Evolutionary conservation across 208 protist species (phyloP).

Genomic region (Crithidia acanthocephali): DNA sequence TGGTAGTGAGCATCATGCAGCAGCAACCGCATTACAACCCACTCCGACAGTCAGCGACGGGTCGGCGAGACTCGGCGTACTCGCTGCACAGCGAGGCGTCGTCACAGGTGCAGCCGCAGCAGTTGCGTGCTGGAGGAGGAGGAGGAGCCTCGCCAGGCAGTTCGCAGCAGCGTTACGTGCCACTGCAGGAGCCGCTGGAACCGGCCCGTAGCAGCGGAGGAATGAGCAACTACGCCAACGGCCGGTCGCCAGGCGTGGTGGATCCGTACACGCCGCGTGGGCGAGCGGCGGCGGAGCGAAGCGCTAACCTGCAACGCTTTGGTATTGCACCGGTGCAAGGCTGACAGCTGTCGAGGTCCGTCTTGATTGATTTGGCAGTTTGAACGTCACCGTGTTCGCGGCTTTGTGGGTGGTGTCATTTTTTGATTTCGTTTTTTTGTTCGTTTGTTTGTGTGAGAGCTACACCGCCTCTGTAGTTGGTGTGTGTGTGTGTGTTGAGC

Average conservation of each 20-base stretch:
- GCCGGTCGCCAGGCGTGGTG: neutral
- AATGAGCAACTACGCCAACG: neutral
- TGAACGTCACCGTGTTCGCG: no score
- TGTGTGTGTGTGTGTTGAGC: constrained; percentile 1
- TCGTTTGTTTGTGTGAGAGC: no score
- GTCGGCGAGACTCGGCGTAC: constrained; percentile 4
- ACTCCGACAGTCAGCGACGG: neutral
- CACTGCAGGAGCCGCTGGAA: constrained; percentile 13
- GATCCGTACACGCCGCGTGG: constrained; percentile 2
- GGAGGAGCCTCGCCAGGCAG: neutral
- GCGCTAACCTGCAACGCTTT: constrained; percentile 39
- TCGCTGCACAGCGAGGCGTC: constrained; percentile 4
- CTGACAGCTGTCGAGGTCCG: no score
- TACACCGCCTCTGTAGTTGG: neutral
- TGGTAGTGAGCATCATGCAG: constrained; percentile 5
- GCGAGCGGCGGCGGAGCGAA: constrained; percentile 8
- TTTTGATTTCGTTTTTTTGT: no score
- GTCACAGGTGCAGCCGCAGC: neutral
- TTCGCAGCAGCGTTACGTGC: constrained; percentile 27
- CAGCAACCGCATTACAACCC: constrained; percentile 11
- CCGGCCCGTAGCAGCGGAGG: neutral
- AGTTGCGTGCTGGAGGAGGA: neutral
- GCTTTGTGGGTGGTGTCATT: no score
- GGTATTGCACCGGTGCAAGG: constrained; percentile 39
- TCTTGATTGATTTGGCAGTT: no score